Percentiles rank a stretch among this genome's conserved stretches.
Evolutionary conservation across 495 filamentous ascomycete species (phyloP).

Genomic region (Aspergillus sclerotiicarbonarius): DNA sequence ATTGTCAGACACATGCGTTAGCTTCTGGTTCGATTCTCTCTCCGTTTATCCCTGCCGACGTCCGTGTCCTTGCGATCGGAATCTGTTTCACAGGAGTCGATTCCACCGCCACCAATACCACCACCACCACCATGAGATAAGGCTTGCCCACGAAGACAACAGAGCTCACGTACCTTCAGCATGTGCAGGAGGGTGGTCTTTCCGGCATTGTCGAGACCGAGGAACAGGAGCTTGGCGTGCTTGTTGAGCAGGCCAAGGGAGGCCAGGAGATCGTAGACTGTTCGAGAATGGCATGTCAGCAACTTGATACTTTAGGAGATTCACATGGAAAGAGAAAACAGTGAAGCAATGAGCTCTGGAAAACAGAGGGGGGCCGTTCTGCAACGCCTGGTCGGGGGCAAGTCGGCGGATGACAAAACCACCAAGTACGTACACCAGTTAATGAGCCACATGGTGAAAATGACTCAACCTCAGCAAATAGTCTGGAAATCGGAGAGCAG

Average conservation of each 20-base stretch:
- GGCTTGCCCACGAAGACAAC: conserved; percentile 1
- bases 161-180: conserved; percentile 71
- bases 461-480: conserved; percentile 11
- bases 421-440: conserved; percentile 79
- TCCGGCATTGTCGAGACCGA: conserved; percentile 95
- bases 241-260: conserved; percentile 92
- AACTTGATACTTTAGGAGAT: conserved; percentile 9
- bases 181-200: conserved; percentile 93
- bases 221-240: conserved; percentile 90
- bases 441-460: conserved; percentile 81
- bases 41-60: neutral
- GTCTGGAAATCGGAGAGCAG: neutral
- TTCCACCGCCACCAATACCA: neutral
- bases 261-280: conserved; percentile 92
- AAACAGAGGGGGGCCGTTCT: neutral
- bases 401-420: conserved; percentile 5
- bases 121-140: neutral
- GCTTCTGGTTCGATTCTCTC: conserved; percentile 16
- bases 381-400: neutral
- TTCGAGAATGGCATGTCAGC: conserved; percentile 15
- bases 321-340: conserved; percentile 4
- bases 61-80: neutral
- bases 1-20: neutral
- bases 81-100: neutral
- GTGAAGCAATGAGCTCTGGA: neutral